These are phyloP conservation scores for Saitoella complicata DNA, from an alignment of 805 yeast species.

Conservation along the genomic window DNA sequence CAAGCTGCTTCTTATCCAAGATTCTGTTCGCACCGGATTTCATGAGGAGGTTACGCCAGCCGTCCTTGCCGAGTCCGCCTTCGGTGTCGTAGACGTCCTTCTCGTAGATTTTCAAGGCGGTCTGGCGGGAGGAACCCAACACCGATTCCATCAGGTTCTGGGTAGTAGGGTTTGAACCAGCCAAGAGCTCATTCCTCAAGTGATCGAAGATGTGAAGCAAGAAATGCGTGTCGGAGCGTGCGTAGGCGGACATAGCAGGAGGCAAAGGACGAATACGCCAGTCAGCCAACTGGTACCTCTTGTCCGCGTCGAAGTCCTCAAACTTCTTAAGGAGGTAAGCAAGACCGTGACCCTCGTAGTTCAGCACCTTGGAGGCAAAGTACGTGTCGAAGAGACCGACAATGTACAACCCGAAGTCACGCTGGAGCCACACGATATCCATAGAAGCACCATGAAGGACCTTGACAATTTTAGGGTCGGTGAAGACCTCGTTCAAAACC, in stretches of 20 bases:
- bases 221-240: constrained; percentile 91
- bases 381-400: constrained; percentile 86
- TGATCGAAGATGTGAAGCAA: constrained; percentile 64
- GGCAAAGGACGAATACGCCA: constrained; percentile 87
- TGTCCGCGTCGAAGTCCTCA: constrained; percentile 75
- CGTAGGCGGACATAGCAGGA: constrained; percentile 62
- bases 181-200: constrained; percentile 41
- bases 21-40: constrained; percentile 52
- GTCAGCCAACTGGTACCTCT: constrained; percentile 89
- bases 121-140: constrained; percentile 56
- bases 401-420: constrained; percentile 82
- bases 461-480: constrained; percentile 67
- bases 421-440: constrained; percentile 94
- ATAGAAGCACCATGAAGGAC: constrained; percentile 92
- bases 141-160: constrained; percentile 34
- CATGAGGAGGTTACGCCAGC: constrained; percentile 34
- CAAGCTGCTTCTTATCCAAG: constrained; percentile 31
- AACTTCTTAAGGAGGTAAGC: constrained; percentile 68
- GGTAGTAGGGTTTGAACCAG: constrained; percentile 4
- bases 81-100: constrained; percentile 42
- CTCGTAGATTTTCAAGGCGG: constrained; percentile 70
- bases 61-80: constrained; percentile 26
- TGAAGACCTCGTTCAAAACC: constrained; percentile 52
- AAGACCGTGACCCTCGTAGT: constrained; percentile 65
- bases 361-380: constrained; percentile 70